Conservation (phyloP, 805 yeast species). For the Kazachstania martiniae region DNA sequence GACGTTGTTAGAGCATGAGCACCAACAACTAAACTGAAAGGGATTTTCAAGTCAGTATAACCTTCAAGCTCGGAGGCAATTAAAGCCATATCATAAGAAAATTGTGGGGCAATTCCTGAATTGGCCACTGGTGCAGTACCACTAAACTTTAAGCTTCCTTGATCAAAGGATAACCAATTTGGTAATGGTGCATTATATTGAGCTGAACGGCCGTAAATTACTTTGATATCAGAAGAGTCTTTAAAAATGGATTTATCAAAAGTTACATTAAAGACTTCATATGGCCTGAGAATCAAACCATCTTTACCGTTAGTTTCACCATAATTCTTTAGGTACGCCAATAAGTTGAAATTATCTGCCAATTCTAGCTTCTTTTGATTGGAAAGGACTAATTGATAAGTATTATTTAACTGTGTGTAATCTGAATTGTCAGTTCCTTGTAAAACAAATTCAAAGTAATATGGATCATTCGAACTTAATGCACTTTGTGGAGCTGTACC, state of each 20-base stretch:
- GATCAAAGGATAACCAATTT: conserved; percentile 72
- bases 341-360: conserved; percentile 31
- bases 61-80: conserved; percentile 75
- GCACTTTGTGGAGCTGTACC: conserved; percentile 48
- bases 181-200: conserved; percentile 79
- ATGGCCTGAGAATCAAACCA: conserved; percentile 66
- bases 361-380: conserved; percentile 36
- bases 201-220: conserved; percentile 63
- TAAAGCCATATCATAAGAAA: conserved; percentile 53
- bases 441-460: conserved; percentile 40
- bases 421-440: conserved; percentile 58
- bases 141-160: conserved; percentile 49
- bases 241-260: conserved; percentile 56
- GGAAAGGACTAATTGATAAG: conserved; percentile 54
- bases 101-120: conserved; percentile 82
- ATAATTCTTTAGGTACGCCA: conserved; percentile 43
- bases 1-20: conserved; percentile 75
- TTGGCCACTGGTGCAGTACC: conserved; percentile 87
- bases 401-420: conserved; percentile 31
- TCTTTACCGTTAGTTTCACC: conserved; percentile 71
- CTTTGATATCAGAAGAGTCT: conserved; percentile 37
- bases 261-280: conserved; percentile 50
- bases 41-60: conserved; percentile 56
- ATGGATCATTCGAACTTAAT: conserved; percentile 30
- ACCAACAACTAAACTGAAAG: conserved; percentile 71